Conservation (phyloP, 495 filamentous ascomycete genomes). For the Talaromyces wortmannii region DNA sequence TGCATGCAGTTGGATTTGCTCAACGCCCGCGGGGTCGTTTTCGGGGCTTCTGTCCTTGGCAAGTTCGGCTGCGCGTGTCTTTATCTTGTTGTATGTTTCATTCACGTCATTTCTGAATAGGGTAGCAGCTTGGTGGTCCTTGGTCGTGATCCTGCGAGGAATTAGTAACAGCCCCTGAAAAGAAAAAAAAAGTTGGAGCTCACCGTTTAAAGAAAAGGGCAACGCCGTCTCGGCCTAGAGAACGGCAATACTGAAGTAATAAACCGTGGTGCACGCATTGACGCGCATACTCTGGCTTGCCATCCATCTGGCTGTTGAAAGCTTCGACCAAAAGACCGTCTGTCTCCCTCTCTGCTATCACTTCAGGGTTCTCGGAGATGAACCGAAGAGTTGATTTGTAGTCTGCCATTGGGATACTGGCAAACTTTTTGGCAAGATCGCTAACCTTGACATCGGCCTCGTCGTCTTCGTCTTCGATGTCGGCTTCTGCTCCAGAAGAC, state of each 20-base stretch:
- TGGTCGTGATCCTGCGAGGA: constrained; percentile 67
- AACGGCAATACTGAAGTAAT: constrained; percentile 88
- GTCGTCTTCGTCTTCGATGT: constrained; percentile 46
- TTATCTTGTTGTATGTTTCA: constrained; percentile 76
- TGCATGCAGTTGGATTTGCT: constrained; percentile 96
- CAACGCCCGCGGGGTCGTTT: constrained; percentile 65
- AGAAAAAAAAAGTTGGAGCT: background rate
- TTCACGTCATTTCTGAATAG: constrained; percentile 91
- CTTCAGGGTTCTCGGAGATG: constrained; percentile 63
- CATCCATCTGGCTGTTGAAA: constrained; percentile 76
- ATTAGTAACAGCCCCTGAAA: background rate
- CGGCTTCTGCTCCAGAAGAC: constrained; percentile 55
- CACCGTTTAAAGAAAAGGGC: constrained; percentile 88
- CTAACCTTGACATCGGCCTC: constrained; percentile 72
- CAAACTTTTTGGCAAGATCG: constrained; percentile 68
- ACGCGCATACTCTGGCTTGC: constrained; percentile 66
- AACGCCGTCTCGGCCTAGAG: constrained; percentile 81
- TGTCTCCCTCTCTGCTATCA: constrained; percentile 81
- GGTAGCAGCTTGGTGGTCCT: constrained; percentile 83
- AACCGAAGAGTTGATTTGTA: constrained; percentile 69
- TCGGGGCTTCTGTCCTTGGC: constrained; percentile 56
- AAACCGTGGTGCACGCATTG: constrained; percentile 93
- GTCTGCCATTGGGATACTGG: constrained; percentile 66
- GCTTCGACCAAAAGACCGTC: constrained; percentile 87
- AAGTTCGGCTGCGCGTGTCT: constrained; percentile 70